Evolutionary conservation across 257 asterid species (phyloP).

Genomic region (Marsdenia floribunda): DNA sequence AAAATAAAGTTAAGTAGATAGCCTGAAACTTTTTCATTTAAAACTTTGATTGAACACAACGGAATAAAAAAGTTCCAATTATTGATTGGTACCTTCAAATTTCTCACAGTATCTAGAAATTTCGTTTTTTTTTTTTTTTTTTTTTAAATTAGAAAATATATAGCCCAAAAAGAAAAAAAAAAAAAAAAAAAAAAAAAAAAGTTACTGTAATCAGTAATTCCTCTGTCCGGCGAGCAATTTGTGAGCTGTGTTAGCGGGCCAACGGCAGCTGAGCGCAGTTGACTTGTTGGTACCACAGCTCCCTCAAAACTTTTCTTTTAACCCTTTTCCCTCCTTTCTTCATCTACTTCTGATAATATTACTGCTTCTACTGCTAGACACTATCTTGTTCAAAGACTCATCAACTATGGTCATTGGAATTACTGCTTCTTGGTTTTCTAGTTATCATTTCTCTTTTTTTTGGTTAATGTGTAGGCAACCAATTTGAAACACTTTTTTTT

Average conservation of each 20-base stretch:
- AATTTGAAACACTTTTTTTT: background rate
- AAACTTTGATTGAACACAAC: too few species aligned
- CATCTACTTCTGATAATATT: background rate
- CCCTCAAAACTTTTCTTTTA: background rate
- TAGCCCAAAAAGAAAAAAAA: too few species aligned
- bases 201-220: too few species aligned
- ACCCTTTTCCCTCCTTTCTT: too few species aligned
- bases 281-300: constrained; percentile 1
- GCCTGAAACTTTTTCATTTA: too few species aligned
- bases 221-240: background rate
- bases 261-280: background rate
- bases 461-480: background rate
- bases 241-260: background rate
- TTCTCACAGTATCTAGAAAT: too few species aligned
- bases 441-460: background rate
- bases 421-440: background rate
- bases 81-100: too few species aligned
- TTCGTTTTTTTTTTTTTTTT: too few species aligned
- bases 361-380: background rate
- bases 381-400: background rate
- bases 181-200: too few species aligned
- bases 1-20: too few species aligned
- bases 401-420: background rate
- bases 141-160: too few species aligned
- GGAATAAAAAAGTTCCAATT: too few species aligned